phyloP scores from a whole-genome alignment of 345 rosid species.

The Carallia brachiata region DNA sequence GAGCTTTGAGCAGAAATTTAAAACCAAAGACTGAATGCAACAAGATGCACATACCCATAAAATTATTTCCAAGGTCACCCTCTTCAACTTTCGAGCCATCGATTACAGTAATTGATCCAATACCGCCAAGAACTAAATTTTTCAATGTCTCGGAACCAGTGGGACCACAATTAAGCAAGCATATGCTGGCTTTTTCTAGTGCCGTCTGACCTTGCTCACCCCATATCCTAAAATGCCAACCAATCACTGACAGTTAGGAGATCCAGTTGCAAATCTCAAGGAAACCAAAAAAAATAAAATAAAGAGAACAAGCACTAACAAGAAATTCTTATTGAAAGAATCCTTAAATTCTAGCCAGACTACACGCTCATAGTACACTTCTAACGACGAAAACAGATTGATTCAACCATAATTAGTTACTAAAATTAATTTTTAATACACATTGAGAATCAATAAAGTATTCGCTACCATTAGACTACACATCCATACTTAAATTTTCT shows the following conservation, averaged over 20 bases:
- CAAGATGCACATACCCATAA: conserved; percentile 54
- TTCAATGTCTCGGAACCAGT: conserved; percentile 95
- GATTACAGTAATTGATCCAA: conserved; percentile 85
- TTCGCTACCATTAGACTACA: too few species aligned
- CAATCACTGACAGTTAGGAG: neutral
- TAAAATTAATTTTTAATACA: too few species aligned
- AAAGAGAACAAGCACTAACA: too few species aligned
- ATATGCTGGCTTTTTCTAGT: conserved; percentile 81
- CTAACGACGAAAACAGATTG: neutral
- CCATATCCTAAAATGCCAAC: conserved; percentile 66
- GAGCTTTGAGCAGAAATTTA: conserved; percentile 4
- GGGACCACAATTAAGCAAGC: conserved; percentile 97
- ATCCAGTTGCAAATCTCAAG: neutral
- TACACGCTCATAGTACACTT: neutral
- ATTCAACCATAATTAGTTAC: too few species aligned
- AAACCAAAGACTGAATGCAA: too few species aligned
- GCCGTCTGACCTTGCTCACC: conserved; percentile 94
- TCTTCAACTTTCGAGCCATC: conserved; percentile 88
- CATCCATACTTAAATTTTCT: too few species aligned
- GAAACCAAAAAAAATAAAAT: too few species aligned
- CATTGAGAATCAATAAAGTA: too few species aligned
- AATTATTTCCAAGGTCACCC: conserved; percentile 97
- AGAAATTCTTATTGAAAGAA: too few species aligned
- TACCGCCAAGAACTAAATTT: conserved; percentile 95
- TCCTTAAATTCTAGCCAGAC: neutral